Evolutionary conservation across 306 rosid genomes (phyloP), one percentile per base, ranked within the genome.

Genomic region (Casuarina cunninghamiana): DNA sequence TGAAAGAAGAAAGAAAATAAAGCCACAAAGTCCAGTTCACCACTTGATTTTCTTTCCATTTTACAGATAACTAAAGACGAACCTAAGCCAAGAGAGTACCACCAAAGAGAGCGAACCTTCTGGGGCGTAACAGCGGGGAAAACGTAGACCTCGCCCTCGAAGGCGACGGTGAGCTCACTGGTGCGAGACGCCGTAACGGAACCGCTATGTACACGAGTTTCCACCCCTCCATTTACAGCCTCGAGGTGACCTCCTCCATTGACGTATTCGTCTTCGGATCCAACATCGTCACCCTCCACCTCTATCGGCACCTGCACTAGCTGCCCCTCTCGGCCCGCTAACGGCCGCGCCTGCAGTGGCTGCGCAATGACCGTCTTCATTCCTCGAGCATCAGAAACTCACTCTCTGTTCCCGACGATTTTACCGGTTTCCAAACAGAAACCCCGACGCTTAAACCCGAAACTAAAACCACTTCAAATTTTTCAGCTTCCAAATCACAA

Each of bases 111-210:
- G 1, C 41, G 50, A 61, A 90, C 96, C 93, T 90, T 90, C 73
- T 88, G 80, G 0, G 96, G 90, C 0, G 96, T 90, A 66, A 90
- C 90, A 0, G 90, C 87, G 0, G 96, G 93, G 83, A 90, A 90
- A 79, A 90, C 96, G 75, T 85, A 88, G 44, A 90, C 91, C 77
- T 90, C 90, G 77, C 96, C 96, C 73, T 90, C 87, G 72, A 90
- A 90, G 17, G 96, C 76, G 77, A 90, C 66, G 78, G 96, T 80
- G 81, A 90, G 96, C 86, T 90, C 96, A 74, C 91, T 87, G 49
- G 90, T 76, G 60, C 90, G 84, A 76, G 88, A 5, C 48, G 57
- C 66, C 60, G 46, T 5, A 77, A 41, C 67, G 48, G 81, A 72
- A 72, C 73, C 43, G 41, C 75, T 51, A 73, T 67, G 61, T 50